Percentiles rank a stretch among this genome's conserved stretches.
Conservation (phyloP, 2,329 filamentous ascomycete species). For the Hypocrella siamensis region DNA sequence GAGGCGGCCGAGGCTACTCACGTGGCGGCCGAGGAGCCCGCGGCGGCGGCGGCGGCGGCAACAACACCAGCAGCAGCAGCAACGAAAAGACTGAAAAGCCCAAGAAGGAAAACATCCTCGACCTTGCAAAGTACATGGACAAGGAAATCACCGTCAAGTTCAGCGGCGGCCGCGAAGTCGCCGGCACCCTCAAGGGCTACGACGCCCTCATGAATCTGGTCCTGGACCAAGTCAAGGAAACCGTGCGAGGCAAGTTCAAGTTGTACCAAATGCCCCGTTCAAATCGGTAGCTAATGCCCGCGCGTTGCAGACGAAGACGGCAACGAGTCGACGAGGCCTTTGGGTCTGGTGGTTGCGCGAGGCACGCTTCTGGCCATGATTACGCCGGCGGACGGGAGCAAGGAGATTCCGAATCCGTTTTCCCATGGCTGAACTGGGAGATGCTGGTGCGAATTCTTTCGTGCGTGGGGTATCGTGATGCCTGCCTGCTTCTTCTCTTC, state of each 20-base stretch:
- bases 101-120: slow-evolving; percentile 98
- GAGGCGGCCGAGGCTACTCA: slow-evolving; percentile 21
- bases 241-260: slow-evolving; percentile 56
- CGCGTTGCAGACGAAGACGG: slow-evolving; percentile 68
- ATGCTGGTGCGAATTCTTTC: too few relatives aligned
- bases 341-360: slow-evolving; percentile 78
- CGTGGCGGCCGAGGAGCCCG: slow-evolving; percentile 28
- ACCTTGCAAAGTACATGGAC: slow-evolving; percentile 92
- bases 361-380: slow-evolving; percentile 88
- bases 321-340: slow-evolving; percentile 64
- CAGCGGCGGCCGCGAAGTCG: slow-evolving; percentile 83
- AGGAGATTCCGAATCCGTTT: slow-evolving; percentile 93
- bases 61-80: slow-evolving; percentile 21
- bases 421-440: too few relatives aligned
- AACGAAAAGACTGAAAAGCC: slow-evolving; percentile 52
- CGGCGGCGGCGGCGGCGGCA: slow-evolving; percentile 24
- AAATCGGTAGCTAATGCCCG: slow-evolving; percentile 1
- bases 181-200: slow-evolving; percentile 82
- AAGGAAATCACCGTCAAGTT: slow-evolving; percentile 94
- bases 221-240: slow-evolving; percentile 83
- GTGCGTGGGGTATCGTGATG: too few relatives aligned
- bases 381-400: slow-evolving; percentile 84
- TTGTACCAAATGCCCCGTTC: too few relatives aligned
- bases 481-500: too few relatives aligned
- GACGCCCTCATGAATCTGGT: slow-evolving; percentile 98